Evolutionary conservation across 2,329 filamentous ascomycete species (phyloP).

Genomic region (Fusarium sp.): DNA sequence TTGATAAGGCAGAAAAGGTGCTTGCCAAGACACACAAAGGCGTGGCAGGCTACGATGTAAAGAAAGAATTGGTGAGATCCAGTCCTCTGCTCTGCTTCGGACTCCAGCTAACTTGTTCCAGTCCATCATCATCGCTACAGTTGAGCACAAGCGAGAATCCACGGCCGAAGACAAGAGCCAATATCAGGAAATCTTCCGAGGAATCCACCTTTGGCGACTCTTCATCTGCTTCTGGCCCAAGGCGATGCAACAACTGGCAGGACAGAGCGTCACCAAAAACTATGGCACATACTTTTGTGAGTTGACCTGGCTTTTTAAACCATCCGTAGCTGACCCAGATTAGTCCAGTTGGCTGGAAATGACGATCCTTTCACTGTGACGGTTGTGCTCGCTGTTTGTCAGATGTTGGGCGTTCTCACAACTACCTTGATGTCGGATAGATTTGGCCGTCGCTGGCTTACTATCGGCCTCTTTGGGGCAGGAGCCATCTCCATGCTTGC

Average conservation of each 20-base stretch:
- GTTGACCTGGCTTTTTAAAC: background rate
- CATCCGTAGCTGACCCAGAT: background rate
- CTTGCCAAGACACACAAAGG: slow-evolving; percentile 1
- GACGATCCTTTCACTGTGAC: background rate
- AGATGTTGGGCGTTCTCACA: background rate
- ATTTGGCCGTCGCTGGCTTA: background rate
- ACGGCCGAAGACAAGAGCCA: background rate
- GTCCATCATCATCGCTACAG: background rate
- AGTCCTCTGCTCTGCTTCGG: background rate
- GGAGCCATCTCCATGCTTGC: background rate
- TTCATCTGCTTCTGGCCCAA: slow-evolving; percentile 16
- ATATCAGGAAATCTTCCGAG: slow-evolving; percentile 3
- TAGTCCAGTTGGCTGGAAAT: background rate
- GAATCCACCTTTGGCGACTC: slow-evolving; percentile 8
- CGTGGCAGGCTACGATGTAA: slow-evolving; percentile 5
- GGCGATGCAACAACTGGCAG: slow-evolving; percentile 8
- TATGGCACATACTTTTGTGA: slow-evolving; percentile 12
- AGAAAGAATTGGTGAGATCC: background rate
- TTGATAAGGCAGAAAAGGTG: slow-evolving; percentile 2
- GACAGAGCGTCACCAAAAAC: slow-evolving; percentile 14
- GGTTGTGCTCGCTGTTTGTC: background rate
- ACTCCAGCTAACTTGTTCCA: background rate
- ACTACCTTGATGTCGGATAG: background rate
- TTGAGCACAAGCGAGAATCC: background rate
- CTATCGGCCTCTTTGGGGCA: background rate